Conservation (phyloP, 1,284 basidiomycete genomes). For the Marasmius tenuissimus region DNA sequence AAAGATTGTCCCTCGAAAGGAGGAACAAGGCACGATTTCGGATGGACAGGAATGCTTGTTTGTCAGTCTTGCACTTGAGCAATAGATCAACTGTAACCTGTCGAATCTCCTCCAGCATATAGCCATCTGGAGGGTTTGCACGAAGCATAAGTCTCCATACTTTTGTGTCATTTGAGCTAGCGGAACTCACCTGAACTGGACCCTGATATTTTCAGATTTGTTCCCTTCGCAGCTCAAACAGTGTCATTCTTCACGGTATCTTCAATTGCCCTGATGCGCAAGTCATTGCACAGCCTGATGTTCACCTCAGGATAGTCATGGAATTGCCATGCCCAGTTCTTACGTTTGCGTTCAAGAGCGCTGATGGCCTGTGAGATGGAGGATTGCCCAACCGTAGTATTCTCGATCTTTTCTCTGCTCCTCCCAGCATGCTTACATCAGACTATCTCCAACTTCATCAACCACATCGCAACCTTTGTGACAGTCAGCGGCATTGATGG, state of each 20-base stretch:
- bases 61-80: neutral
- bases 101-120: neutral
- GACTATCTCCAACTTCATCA: neutral
- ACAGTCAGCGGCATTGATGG: neutral
- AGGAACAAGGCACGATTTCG: slow-evolving; percentile 26
- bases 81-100: neutral
- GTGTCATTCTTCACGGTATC: slow-evolving; percentile 5
- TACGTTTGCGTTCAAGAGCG: slow-evolving; percentile 15
- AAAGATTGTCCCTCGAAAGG: slow-evolving; percentile 21
- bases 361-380: slow-evolving; percentile 7
- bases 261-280: slow-evolving; percentile 16
- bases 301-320: slow-evolving; percentile 6
- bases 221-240: slow-evolving; percentile 4
- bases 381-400: slow-evolving; percentile 9
- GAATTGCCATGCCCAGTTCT: neutral
- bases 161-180: slow-evolving; percentile 16
- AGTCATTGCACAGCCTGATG: slow-evolving; percentile 6
- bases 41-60: slow-evolving; percentile 6
- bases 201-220: slow-evolving; percentile 13
- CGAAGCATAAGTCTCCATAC: neutral
- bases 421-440: neutral
- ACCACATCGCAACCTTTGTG: neutral
- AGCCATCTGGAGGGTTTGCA: neutral
- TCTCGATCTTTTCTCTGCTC: neutral
- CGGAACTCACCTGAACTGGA: slow-evolving; percentile 16